Base-by-base conservation (phyloP, 768 basidiomycete genomes). In the Trametes villosa region DNA sequence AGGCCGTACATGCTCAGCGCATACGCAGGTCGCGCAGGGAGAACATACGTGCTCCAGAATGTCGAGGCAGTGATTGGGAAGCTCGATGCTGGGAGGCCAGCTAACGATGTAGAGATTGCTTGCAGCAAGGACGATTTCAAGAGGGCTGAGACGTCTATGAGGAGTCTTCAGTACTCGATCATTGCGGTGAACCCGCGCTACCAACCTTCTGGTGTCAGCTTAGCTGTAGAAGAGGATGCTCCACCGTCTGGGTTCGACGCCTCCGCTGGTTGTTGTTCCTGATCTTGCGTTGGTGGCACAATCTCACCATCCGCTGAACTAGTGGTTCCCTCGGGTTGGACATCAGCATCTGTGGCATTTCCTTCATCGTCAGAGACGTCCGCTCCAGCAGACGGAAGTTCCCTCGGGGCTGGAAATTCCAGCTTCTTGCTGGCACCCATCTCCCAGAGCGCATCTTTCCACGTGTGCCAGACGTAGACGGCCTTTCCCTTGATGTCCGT, bases 1-100 rank as follows among this genome's bases (percentile, higher is more conserved):
- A 62, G 53, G 11, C 65, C 68, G 15, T 57, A 51, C 33, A 60
- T 38, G 2, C 57, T 65, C 5, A 66, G 29, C 3, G 86, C 83
- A 57, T 83, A 85, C n/a, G 86, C 85, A 9, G 93, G 91, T n/a
- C 93, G 82, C 53, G 79, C 86, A 6, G 93, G 93, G 2, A 96
- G 81, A 49, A 96, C 82, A 68, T 92, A 81, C 18, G 80, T 81
- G 8, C 89, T 83, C 74, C 94, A 94, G 65, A 95, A 85, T 0
- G 79, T 79, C 12, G 91, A 90, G 0, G 92, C 84, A 0, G 88
- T 77, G 44, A 95, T 86, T 0, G 94, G 93, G 68, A 94, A 91
- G 1, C 83, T 71, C 0, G 83, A 79, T 0, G 79, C 48, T 0
- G 85, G 82, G 1, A 84, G 70, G 1, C 79, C 68, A 0, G 77